phyloP scores from a whole-genome alignment of 805 yeast genomes.

The Nakazawaea wyomingensis region DNA sequence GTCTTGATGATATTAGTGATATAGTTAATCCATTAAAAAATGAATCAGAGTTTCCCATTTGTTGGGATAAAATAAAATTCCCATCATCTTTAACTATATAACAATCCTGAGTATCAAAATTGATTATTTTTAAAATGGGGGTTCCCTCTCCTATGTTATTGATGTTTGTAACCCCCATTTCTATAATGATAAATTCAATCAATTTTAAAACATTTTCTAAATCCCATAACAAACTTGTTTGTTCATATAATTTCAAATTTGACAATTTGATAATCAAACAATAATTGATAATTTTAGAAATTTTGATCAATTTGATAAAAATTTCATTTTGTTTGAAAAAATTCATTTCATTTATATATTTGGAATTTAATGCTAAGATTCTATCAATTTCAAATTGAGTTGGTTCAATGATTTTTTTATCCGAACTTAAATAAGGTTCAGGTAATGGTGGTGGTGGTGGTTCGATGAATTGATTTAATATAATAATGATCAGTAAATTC shows the following conservation, averaged over 20 bases:
- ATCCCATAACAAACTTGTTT: constrained; percentile 24
- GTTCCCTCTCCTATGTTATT: background rate
- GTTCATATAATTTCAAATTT: constrained; percentile 23
- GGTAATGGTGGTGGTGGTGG: constrained; percentile 40
- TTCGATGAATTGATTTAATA: constrained; percentile 17
- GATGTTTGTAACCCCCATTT: background rate
- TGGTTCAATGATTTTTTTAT: constrained; percentile 35
- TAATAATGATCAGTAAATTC: background rate
- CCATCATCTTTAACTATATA: background rate
- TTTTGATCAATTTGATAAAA: constrained; percentile 31
- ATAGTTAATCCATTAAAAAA: background rate
- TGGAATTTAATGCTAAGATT: constrained; percentile 29
- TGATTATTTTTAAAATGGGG: background rate
- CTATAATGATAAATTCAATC: background rate
- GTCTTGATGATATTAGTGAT: background rate
- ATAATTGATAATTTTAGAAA: constrained; percentile 29
- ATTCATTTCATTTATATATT: constrained; percentile 33
- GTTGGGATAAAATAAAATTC: no score
- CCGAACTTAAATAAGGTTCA: constrained; percentile 36
- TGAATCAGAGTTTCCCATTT: background rate
- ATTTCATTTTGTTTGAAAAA: constrained; percentile 38
- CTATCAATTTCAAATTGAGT: constrained; percentile 27
- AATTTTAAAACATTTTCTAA: constrained; percentile 11
- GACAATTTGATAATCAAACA: constrained; percentile 21
- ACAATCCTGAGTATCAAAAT: background rate